Evolutionary conservation across 192 early-diverging fungal species (phyloP).

Genomic region (Podila minutissima): DNA sequence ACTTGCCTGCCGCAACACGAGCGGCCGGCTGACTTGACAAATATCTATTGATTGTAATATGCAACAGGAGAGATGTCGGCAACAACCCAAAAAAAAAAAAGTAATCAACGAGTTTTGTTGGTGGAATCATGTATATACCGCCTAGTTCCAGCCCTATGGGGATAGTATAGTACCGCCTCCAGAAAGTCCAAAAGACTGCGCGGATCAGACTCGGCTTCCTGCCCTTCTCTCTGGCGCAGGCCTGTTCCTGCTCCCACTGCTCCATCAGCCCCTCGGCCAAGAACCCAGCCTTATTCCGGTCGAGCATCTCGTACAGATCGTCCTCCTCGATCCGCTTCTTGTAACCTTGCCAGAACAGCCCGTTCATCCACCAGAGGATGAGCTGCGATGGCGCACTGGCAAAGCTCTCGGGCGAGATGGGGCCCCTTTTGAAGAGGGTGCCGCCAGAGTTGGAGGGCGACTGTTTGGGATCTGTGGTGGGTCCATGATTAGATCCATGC

Average conservation of each 20-base stretch:
- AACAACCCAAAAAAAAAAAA: not conserved
- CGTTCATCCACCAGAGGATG: conserved; percentile 49
- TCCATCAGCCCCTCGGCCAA: conserved; percentile 2
- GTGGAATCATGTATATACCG: conserved; percentile 6
- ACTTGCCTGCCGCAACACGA: conserved; percentile 22
- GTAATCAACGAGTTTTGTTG: too few relatives aligned
- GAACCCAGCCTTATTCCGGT: conserved; percentile 17
- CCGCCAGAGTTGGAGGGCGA: not conserved
- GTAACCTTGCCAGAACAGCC: conserved; percentile 44
- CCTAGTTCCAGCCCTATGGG: conserved; percentile 30
- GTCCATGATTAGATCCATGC: too few relatives aligned
- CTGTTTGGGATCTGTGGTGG: too few relatives aligned
- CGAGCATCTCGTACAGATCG: conserved; percentile 55
- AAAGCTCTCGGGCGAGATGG: conserved; percentile 38
- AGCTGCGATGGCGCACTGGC: conserved; percentile 43
- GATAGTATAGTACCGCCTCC: conserved; percentile 27
- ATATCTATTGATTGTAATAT: conserved; percentile 1
- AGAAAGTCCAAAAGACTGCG: conserved; percentile 23
- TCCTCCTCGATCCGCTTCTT: conserved; percentile 32
- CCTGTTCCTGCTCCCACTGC: conserved; percentile 20
- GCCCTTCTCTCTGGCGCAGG: conserved; percentile 9
- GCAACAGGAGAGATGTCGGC: not conserved
- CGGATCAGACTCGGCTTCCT: conserved; percentile 22
- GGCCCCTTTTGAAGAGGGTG: conserved; percentile 33
- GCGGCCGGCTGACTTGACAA: conserved; percentile 33